These are phyloP conservation scores for Cucumis melo DNA, from an alignment of 306 rosid species.

Conservation along the genomic window DNA sequence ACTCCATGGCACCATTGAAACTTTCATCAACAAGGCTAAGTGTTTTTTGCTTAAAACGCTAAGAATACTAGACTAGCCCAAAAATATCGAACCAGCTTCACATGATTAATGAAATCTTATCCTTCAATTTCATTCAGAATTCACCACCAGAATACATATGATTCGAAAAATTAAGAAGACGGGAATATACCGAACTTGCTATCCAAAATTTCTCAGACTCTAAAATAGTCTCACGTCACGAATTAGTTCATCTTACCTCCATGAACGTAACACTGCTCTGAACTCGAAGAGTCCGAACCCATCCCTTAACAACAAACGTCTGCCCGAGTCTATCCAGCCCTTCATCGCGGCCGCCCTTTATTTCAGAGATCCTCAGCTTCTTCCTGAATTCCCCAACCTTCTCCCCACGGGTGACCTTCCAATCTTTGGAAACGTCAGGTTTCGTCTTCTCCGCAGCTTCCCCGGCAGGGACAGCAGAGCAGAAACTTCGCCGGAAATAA, in stretches of 20 bases:
- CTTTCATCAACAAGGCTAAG: neutral
- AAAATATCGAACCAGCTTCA: neutral
- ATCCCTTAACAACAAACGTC: constrained; percentile 41
- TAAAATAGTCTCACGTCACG: neutral
- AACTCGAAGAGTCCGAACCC: constrained; percentile 81
- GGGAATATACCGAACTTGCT: neutral
- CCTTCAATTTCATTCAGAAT: neutral
- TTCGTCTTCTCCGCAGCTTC: constrained; percentile 24
- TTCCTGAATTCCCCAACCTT: constrained; percentile 57
- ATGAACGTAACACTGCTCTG: constrained; percentile 75
- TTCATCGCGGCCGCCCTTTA: constrained; percentile 39
- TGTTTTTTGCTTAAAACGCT: neutral
- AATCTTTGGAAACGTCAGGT: constrained; percentile 7
- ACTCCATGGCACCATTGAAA: neutral
- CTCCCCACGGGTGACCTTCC: constrained; percentile 13
- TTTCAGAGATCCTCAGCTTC: constrained; percentile 56
- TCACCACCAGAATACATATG: neutral
- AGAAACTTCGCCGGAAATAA: constrained; percentile 22
- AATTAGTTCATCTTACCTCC: constrained; percentile 33
- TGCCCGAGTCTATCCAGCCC: constrained; percentile 49
- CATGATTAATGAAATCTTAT: neutral
- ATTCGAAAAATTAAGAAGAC: neutral
- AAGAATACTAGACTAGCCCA: neutral
- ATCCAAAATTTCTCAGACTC: neutral
- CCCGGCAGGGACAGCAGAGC: constrained; percentile 22